A percentile compares a stretch with the other conserved stretches of the same genome.
phyloP scores from a whole-genome alignment of 805 yeast species.

The Tetrapisispora phaffii region DNA sequence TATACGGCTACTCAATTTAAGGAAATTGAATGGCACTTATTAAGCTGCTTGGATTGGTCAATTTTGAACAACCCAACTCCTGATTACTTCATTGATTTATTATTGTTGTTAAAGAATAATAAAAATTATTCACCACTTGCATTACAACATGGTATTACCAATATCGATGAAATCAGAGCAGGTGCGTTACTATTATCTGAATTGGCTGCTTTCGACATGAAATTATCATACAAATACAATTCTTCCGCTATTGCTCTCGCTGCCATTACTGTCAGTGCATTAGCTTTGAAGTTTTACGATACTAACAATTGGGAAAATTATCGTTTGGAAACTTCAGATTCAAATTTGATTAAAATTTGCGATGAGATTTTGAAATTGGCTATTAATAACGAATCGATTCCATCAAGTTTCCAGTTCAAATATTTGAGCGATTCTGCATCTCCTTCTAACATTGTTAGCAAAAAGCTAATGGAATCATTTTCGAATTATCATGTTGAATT shows the following conservation, averaged over 20 bases:
- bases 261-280: conserved; percentile 37
- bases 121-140: conserved; percentile 7
- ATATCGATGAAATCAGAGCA: conserved; percentile 39
- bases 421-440: conserved; percentile 12
- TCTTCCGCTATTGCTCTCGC: conserved; percentile 42
- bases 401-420: conserved; percentile 28
- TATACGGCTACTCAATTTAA: conserved; percentile 47
- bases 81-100: conserved; percentile 53
- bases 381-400: conserved; percentile 13
- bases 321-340: conserved; percentile 18
- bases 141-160: conserved; percentile 8
- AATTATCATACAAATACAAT: conserved; percentile 42
- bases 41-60: conserved; percentile 57
- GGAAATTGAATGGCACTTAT: conserved; percentile 60
- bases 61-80: conserved; percentile 47
- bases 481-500: conserved; percentile 14
- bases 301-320: conserved; percentile 14
- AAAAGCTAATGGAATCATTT: conserved; percentile 11
- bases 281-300: conserved; percentile 32
- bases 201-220: conserved; percentile 52
- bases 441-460: conserved; percentile 1
- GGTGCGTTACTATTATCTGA: conserved; percentile 59
- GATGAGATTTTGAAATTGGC: conserved; percentile 16
- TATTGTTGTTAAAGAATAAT: conserved; percentile 25
- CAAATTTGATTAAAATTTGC: conserved; percentile 18